Conservation (phyloP, 169 alveolate species). For the Cryptosporidium canis region DNA sequence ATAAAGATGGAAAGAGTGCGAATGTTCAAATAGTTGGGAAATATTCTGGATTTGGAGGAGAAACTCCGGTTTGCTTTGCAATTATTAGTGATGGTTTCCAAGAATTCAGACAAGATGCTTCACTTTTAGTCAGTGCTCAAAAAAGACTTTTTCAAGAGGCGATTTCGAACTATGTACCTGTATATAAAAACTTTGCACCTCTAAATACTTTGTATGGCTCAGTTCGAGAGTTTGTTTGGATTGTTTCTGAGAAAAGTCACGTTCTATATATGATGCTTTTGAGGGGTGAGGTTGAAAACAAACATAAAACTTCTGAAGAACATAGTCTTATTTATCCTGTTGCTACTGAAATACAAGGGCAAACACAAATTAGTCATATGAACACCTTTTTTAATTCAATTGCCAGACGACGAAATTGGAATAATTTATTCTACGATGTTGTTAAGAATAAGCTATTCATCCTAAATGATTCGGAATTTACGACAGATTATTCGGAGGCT, state of each 20-base stretch:
- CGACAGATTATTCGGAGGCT: not conserved
- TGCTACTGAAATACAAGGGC: not conserved
- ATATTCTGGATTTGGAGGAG: constrained; percentile 71
- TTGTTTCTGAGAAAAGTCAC: constrained; percentile 2
- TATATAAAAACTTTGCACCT: constrained; percentile 33
- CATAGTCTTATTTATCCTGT: constrained; percentile 13
- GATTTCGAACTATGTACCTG: not conserved
- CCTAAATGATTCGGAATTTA: not conserved
- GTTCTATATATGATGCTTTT: constrained; percentile 24
- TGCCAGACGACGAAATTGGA: not conserved
- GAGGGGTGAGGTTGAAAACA: not conserved
- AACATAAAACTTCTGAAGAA: not conserved
- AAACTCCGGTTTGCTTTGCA: constrained; percentile 20
- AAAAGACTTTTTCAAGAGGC: not conserved
- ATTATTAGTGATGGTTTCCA: not conserved
- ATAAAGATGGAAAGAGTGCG: constrained; percentile 3
- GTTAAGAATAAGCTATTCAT: constrained; percentile 11
- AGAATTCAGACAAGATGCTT: not conserved
- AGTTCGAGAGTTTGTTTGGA: constrained; percentile 24
- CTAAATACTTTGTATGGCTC: not conserved
- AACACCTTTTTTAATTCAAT: constrained; percentile 35
- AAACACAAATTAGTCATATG: not conserved
- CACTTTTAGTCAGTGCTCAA: not conserved
- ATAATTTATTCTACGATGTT: constrained; percentile 13
- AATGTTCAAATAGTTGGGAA: constrained; percentile 5